phyloP scores from a whole-genome alignment of 352 stramenopile species.

The Phytophthora sojae region DNA sequence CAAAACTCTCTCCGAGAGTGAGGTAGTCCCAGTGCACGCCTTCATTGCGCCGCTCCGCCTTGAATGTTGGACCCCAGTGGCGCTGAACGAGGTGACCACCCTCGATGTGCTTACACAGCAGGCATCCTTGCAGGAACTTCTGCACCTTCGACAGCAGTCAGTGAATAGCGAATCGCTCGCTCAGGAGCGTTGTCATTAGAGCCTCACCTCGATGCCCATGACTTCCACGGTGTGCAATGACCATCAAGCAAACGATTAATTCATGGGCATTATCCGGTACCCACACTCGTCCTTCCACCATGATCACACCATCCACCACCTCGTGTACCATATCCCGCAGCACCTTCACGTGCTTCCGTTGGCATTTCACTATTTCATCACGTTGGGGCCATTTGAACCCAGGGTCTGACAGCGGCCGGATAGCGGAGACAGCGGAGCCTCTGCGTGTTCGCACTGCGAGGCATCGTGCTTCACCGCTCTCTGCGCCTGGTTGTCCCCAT shows the following conservation, averaged over 20 bases:
- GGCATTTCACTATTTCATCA: not conserved
- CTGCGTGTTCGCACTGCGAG: conserved; percentile 6
- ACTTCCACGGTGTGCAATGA: conserved; percentile 27
- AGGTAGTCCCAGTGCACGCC: conserved; percentile 30
- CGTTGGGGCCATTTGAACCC: not conserved
- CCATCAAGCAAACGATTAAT: conserved; percentile 22
- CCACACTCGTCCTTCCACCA: conserved; percentile 1
- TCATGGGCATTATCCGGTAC: conserved; percentile 4
- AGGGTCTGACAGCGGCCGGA: conserved; percentile 1
- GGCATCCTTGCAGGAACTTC: conserved; percentile 18
- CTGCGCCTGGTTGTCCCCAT: conserved; percentile 16
- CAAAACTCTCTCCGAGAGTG: conserved; percentile 26
- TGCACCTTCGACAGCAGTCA: conserved; percentile 11
- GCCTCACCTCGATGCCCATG: conserved; percentile 26
- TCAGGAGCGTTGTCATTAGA: conserved; percentile 17
- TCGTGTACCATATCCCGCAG: not conserved
- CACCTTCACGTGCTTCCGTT: not conserved
- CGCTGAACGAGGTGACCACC: conserved; percentile 12
- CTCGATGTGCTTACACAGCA: conserved; percentile 37
- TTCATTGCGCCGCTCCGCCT: conserved; percentile 29
- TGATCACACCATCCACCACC: not conserved
- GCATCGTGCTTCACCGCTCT: not conserved
- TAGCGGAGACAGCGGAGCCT: not conserved
- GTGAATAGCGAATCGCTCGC: conserved; percentile 11
- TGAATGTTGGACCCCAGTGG: conserved; percentile 6